Evolutionary conservation across 495 filamentous ascomycete genomes (phyloP).

Genomic region (Penicillium atrosanguineum): DNA sequence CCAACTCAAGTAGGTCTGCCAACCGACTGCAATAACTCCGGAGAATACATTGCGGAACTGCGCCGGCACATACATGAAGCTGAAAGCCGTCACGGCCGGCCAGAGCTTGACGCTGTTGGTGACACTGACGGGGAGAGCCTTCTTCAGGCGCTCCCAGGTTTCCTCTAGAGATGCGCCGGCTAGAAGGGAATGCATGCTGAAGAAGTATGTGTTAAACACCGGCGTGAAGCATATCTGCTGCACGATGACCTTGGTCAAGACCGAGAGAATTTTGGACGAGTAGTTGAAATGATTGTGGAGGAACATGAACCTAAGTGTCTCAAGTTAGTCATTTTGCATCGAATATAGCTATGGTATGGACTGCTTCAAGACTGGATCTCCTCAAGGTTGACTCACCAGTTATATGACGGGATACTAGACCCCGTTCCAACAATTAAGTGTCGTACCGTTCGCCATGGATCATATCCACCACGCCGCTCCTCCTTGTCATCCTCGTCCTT

Average conservation of each 20-base stretch:
- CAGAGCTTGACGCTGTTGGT: conserved; percentile 84
- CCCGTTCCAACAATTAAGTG: conserved; percentile 70
- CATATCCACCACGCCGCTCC: conserved; percentile 56
- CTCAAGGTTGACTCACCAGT: conserved; percentile 53
- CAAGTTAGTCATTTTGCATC: neutral
- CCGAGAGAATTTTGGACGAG: conserved; percentile 62
- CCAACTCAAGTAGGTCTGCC: conserved; percentile 87
- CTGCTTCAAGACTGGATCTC: neutral
- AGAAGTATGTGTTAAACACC: conserved; percentile 89
- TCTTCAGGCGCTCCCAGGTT: conserved; percentile 64
- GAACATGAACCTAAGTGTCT: conserved; percentile 68
- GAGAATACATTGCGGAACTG: conserved; percentile 79
- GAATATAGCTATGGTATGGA: neutral
- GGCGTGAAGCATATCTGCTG: conserved; percentile 85
- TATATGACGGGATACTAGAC: conserved; percentile 72
- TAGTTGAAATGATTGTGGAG: conserved; percentile 81
- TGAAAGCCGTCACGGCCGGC: conserved; percentile 86
- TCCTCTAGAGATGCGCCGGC: conserved; percentile 57
- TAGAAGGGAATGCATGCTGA: conserved; percentile 72
- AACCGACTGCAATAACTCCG: conserved; percentile 74
- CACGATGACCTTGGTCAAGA: conserved; percentile 72
- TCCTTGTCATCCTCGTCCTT: conserved; percentile 10
- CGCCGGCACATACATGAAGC: conserved; percentile 75
- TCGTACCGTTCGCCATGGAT: conserved; percentile 65
- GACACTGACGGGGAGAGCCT: conserved; percentile 74